Conservation (phyloP, 345 rosid genomes). For the Pelargonium nanum region DNA sequence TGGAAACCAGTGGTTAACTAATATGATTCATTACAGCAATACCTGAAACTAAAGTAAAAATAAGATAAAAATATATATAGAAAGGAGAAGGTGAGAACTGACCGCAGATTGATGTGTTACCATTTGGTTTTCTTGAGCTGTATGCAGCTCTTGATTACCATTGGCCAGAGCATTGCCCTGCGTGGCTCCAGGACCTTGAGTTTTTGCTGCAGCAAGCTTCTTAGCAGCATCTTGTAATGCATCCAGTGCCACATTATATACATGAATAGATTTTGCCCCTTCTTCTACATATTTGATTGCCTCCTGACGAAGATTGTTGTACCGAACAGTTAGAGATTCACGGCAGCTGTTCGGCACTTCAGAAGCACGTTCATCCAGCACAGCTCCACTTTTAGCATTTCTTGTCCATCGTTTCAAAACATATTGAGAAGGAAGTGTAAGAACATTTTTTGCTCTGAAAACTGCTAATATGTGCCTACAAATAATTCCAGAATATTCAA, state of each 20-base stretch:
- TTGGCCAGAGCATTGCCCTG: constrained; percentile 19
- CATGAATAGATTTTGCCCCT: constrained; percentile 63
- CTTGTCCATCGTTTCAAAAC: constrained; percentile 71
- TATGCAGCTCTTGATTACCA: constrained; percentile 29
- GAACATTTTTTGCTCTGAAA: constrained; percentile 62
- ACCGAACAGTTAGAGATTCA: constrained; percentile 46
- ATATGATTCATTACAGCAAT: background rate
- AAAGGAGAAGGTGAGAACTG: constrained; percentile 15
- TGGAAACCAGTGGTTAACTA: background rate
- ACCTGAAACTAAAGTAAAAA: background rate
- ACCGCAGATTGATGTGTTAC: constrained; percentile 36
- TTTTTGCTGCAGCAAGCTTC: constrained; percentile 45
- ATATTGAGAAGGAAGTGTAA: constrained; percentile 58
- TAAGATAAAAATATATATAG: background rate
- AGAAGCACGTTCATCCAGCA: constrained; percentile 26
- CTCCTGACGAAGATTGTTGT: constrained; percentile 59
- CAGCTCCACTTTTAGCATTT: constrained; percentile 46
- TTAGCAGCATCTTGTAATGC: constrained; percentile 60
- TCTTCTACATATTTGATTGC: constrained; percentile 71
- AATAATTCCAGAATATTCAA: constrained; percentile 66
- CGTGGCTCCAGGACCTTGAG: constrained; percentile 28
- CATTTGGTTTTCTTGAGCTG: constrained; percentile 27
- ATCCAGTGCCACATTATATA: constrained; percentile 62
- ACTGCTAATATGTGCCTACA: constrained; percentile 71
- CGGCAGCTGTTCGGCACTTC: constrained; percentile 28